Evolutionary conservation across 2,329 filamentous ascomycete species (phyloP).

Genomic region (Fusarium poae): DNA sequence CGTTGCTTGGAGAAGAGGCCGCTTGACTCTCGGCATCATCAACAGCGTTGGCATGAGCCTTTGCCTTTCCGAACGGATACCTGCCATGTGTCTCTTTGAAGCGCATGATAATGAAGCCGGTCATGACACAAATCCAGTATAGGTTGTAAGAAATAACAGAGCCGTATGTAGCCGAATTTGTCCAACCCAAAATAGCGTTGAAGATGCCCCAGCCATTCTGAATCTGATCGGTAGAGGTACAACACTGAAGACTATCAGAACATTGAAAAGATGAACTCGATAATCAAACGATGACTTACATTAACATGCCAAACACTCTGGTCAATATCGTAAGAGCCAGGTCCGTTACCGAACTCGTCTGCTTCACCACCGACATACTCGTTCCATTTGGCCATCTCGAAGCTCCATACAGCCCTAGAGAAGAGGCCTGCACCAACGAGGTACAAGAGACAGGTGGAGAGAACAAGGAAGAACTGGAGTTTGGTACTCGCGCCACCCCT

Average conservation of each 20-base stretch:
- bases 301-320: constrained; percentile 87
- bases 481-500: constrained; percentile 60
- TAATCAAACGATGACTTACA: constrained; percentile 58
- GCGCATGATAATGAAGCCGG: constrained; percentile 74
- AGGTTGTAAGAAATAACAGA: constrained; percentile 89
- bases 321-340: constrained; percentile 83
- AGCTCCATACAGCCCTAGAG: constrained; percentile 79
- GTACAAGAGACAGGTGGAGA: constrained; percentile 86
- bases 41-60: constrained; percentile 39
- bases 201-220: constrained; percentile 89
- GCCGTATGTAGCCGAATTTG: constrained; percentile 88
- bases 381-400: constrained; percentile 79
- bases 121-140: constrained; percentile 85
- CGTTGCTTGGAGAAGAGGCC: constrained; percentile 44
- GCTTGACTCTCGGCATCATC: constrained; percentile 48
- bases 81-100: constrained; percentile 72
- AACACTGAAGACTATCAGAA: constrained; percentile 66
- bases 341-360: constrained; percentile 65
- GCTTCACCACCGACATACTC: constrained; percentile 71
- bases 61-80: constrained; percentile 60
- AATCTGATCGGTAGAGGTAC: constrained; percentile 77
- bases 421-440: constrained; percentile 87
- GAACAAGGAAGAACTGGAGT: constrained; percentile 81
- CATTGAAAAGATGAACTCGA: neutral
- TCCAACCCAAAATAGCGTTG: constrained; percentile 88